A percentile compares a stretch with the other conserved stretches of the same genome.
phyloP scores from a whole-genome alignment of 2,329 filamentous ascomycete species.

The Penicillium sp. region DNA sequence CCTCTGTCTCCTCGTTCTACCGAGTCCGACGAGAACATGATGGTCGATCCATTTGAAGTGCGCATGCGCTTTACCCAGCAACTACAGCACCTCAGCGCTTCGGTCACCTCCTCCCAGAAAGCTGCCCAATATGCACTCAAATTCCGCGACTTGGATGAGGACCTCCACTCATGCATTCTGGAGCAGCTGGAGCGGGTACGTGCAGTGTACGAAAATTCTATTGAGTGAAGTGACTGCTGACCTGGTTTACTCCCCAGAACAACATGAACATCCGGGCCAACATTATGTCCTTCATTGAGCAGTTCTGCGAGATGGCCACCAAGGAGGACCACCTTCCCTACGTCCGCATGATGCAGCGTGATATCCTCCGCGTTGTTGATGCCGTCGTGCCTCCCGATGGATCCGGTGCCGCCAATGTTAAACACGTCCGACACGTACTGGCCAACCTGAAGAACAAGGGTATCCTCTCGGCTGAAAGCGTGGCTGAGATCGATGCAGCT shows the following conservation, averaged over 20 bases:
- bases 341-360: constrained; percentile 90
- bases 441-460: constrained; percentile 68
- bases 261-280: constrained; percentile 97
- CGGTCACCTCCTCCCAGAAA: constrained; percentile 84
- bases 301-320: constrained; percentile 82
- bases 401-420: constrained; percentile 88
- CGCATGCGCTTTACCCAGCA: constrained; percentile 94
- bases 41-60: constrained; percentile 93
- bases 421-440: constrained; percentile 82
- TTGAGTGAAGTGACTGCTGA: background rate
- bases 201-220: background rate
- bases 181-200: constrained; percentile 85
- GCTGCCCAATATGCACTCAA: constrained; percentile 93
- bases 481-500: constrained; percentile 77
- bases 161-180: constrained; percentile 94
- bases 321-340: constrained; percentile 78
- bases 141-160: constrained; percentile 92
- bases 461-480: constrained; percentile 72
- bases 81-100: constrained; percentile 88
- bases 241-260: constrained; percentile 55
- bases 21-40: constrained; percentile 41
- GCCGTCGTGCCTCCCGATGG: constrained; percentile 86
- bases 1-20: too few species aligned
- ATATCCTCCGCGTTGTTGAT: constrained; percentile 89
- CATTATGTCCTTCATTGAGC: constrained; percentile 99